Conservation (phyloP, 176 grass and related monocot genomes). For the maize (Zea mays) region Zm-B73-REFERENCE-NAM-5.0 NC_050098.1:44133501-44134000, state of each 20-base stretch:
- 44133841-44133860: conserved; percentile 30
- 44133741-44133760: neutral
- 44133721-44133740: neutral
- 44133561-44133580: neutral
- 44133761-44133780: neutral
- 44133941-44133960: conserved; percentile 1
- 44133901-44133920: conserved; percentile 33
- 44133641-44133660: neutral
- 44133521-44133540: neutral
- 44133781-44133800: neutral
- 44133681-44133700: neutral
- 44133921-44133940: conserved; percentile 30
- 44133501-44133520: neutral
- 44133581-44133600: neutral
- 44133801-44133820: neutral
- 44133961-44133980: conserved; percentile 6
- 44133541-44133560: neutral
- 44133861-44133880: conserved; percentile 1
- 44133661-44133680: neutral
- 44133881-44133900: neutral
- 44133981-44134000: neutral
- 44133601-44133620: neutral
- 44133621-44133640: neutral
- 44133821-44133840: neutral
- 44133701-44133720: neutral